Percentiles rank a stretch among this genome's conserved stretches.
phyloP scores from a whole-genome alignment of 2,329 filamentous ascomycete species.

The Macrophomina phaseolina region DNA sequence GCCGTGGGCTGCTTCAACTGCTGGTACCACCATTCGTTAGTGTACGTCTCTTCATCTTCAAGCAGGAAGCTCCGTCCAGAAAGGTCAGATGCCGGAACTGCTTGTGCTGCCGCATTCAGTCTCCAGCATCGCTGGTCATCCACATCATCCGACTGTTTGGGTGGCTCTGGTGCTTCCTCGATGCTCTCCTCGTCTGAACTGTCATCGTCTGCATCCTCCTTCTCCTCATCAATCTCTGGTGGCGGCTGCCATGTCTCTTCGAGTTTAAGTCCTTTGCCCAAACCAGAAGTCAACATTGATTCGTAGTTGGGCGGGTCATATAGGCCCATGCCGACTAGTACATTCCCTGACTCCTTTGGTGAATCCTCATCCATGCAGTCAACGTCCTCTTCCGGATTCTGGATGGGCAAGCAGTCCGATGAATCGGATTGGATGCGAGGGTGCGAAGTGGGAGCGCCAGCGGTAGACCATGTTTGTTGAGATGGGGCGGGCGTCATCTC shows the following conservation, averaged over 20 bases:
- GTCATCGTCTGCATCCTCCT: conserved; percentile 54
- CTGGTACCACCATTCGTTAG: conserved; percentile 50
- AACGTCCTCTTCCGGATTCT: conserved; percentile 46
- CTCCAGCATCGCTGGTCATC: conserved; percentile 33
- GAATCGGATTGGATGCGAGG: conserved; percentile 30
- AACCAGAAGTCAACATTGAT: conserved; percentile 50
- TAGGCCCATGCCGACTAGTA: conserved; percentile 80
- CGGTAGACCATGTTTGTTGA: conserved; percentile 1
- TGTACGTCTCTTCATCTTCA: conserved; percentile 44
- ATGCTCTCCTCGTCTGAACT: conserved; percentile 54
- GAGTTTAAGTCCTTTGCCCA: conserved; percentile 77
- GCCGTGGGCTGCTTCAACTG: conserved; percentile 42
- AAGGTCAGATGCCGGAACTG: conserved; percentile 39
- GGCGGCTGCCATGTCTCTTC: conserved; percentile 81
- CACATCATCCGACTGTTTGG: conserved; percentile 28
- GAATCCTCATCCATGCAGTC: conserved; percentile 57
- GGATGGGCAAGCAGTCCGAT: conserved; percentile 58
- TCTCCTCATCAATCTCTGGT: conserved; percentile 42
- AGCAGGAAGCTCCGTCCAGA: conserved; percentile 50
- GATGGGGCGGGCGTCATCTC: background rate
- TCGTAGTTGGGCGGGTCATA: conserved; percentile 74
- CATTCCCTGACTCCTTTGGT: conserved; percentile 66
- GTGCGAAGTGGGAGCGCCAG: conserved; percentile 9
- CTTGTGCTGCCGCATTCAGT: conserved; percentile 35
- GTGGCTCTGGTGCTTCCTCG: conserved; percentile 36